Base-by-base conservation (phyloP, 805 yeast species). In the Myxozyma geophila region DNA sequence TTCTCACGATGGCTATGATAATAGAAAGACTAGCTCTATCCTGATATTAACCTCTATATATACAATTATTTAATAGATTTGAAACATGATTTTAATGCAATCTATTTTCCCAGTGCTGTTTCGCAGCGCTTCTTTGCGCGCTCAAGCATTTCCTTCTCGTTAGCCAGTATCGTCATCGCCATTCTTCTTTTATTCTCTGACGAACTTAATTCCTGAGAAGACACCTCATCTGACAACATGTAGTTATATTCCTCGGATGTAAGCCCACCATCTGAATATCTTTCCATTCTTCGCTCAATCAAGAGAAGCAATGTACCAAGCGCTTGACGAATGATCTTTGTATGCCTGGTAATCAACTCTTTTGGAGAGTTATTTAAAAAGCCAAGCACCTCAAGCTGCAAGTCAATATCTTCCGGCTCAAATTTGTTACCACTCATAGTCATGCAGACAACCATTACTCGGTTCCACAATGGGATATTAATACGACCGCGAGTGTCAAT, bases 71-170 rank as follows among this genome's bases (percentile, higher is more conserved):
- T 9, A 28, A 10, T 35, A 49, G 39, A 49, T 44, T 37, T 36
- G 46, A 37, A 43, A 43, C 41, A 36, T 46, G 19, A 23, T 49
- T 21, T n/a, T 43, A n/a, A 43, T 43, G 47, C 7, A 44, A 8
- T 40, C 33, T 44, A 44, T 37, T 40, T 50, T 4, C 57, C 59
- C 51, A 63, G 35, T 15, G 63, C 59, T 19, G 21, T 33, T 9
- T 58, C 58, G 37, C 66, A 62, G 17, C 67, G 37, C 44, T 5
- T 15, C 33, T 19, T 37, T 8, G 66, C 67, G 12, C 40, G 39
- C 36, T 64, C 66, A n/a, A 64, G 59, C 49, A 64, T 64, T 33
- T 51, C 57, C 58, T 64, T 64, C 33, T 64, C 67, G 21, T 58
- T 58, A 12, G 66, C 67, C 5, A 62, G 23, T 10, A 64, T 23